Base-by-base conservation (phyloP, 2,329 filamentous ascomycete species). In the Penicillium janthinellum region DNA sequence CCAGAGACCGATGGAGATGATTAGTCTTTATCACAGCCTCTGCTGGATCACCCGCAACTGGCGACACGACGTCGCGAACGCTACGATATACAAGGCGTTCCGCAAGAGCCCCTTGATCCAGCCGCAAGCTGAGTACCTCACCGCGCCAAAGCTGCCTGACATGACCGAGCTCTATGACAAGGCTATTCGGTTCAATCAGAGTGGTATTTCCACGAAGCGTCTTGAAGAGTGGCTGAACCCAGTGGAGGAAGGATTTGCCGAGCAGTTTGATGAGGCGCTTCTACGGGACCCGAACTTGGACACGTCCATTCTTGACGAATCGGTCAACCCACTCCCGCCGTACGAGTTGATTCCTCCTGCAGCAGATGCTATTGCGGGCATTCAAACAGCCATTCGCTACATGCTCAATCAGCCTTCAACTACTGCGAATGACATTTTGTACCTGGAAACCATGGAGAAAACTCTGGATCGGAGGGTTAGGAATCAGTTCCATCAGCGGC, bases 321-420 rank as follows among this genome's bases (percentile, higher is more conserved):
- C 58, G 4, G 28, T 60, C 14, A 45, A 49, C 5, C 25, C 48
- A 4, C 25, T 51, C 2, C 44, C 49, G 4, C 10, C 20, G 1
- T 20, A 57, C 15, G 51, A 57, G n/a, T 15, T 51, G 5, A 35
- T 51, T 12, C 59, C 55, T 5, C 8, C 48, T 4, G 17, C 59
- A 5, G 12, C 17, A 10, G 56, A 52, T 17, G 59, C 56, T 15
- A 44, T 56, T 1, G n/a, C 38, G 22, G 47, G 41, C 2, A 41
- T 61, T 31, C 59, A 59, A 35, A 56, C 59, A 3, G 52, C 56
- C 5, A 59, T 59, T n/a, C 47, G 47, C n/a, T 59, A 55, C 20
- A 42, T 61, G 47, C 45, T 53, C 28, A 52, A 56, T 34, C 56
- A 61, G 28, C 8, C 56, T 5, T 42, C 44, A 22, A 11, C 52